Evolutionary conservation across 352 stramenopile species (phyloP).

Genomic region (Phytopythium montanum): DNA sequence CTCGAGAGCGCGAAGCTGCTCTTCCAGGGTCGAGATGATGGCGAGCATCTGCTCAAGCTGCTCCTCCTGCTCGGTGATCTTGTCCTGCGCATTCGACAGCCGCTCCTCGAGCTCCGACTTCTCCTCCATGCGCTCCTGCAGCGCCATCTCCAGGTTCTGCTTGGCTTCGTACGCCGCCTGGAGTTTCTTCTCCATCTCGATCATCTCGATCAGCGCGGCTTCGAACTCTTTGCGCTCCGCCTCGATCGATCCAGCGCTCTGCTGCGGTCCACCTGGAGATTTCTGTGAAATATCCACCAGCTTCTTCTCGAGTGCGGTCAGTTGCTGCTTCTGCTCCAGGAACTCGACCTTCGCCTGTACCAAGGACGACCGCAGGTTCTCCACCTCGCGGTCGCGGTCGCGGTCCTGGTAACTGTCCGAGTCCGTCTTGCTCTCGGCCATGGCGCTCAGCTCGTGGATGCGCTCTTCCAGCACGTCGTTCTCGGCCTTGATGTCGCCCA

Average conservation of each 20-base stretch:
- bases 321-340: slow-evolving; percentile 48
- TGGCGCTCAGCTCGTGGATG: slow-evolving; percentile 38
- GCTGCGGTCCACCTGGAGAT: slow-evolving; percentile 13
- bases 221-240: slow-evolving; percentile 61
- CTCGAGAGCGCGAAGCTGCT: slow-evolving; percentile 37
- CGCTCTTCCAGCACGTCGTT: slow-evolving; percentile 59
- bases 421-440: slow-evolving; percentile 30
- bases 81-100: slow-evolving; percentile 44
- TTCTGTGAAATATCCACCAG: slow-evolving; percentile 43
- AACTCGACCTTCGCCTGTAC: slow-evolving; percentile 56
- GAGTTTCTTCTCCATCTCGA: slow-evolving; percentile 65
- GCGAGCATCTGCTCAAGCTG: slow-evolving; percentile 54
- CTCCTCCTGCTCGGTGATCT: slow-evolving; percentile 43
- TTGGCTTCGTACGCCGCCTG: slow-evolving; percentile 59
- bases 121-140: slow-evolving; percentile 47
- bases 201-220: slow-evolving; percentile 55
- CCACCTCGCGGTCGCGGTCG: slow-evolving; percentile 50
- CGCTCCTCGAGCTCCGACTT: slow-evolving; percentile 43
- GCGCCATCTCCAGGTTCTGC: slow-evolving; percentile 40
- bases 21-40: slow-evolving; percentile 46
- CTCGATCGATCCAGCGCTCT: slow-evolving; percentile 29
- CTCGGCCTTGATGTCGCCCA: slow-evolving; percentile 46
- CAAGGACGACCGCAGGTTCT: slow-evolving; percentile 50
- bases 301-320: slow-evolving; percentile 54
- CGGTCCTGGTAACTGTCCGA: slow-evolving; percentile 37